Percentiles rank a stretch among this genome's conserved stretches.
Conservation (phyloP, 164 flowering plant genomes). For the Saururus chinensis region DNA sequence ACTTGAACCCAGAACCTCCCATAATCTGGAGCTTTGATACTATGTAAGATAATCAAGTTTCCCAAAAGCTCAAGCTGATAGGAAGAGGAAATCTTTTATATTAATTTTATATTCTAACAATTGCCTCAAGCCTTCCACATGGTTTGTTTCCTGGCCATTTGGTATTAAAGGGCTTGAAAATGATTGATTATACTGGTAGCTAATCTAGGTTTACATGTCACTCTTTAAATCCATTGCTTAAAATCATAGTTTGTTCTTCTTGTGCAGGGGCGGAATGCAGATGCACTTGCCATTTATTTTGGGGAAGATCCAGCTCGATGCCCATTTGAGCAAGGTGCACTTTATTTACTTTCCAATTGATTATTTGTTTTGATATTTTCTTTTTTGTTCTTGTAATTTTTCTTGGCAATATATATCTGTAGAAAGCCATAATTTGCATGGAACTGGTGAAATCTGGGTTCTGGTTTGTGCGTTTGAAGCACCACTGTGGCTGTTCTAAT, state of each 20-base stretch:
- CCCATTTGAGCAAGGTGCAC: conserved; percentile 92
- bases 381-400: neutral
- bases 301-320: conserved; percentile 96
- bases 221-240: neutral
- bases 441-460: no score
- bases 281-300: conserved; percentile 78
- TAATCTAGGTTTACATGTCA: neutral
- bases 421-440: neutral
- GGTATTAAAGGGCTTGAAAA: no score
- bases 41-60: no score
- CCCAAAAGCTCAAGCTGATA: no score
- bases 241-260: neutral
- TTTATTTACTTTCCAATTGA: neutral
- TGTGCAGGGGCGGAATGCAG: conserved; percentile 86
- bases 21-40: no score
- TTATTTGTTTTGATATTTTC: neutral
- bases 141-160: no score
- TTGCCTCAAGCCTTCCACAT: no score
- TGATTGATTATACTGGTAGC: no score
- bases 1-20: no score
- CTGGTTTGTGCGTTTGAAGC: neutral
- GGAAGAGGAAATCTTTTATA: no score
- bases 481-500: neutral
- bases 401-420: neutral
- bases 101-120: no score